A percentile compares a stretch with the other conserved stretches of the same genome.
Evolutionary conservation across 371 early-diverging fungal species (phyloP).

Genomic region (Catenaria anguillulae): DNA sequence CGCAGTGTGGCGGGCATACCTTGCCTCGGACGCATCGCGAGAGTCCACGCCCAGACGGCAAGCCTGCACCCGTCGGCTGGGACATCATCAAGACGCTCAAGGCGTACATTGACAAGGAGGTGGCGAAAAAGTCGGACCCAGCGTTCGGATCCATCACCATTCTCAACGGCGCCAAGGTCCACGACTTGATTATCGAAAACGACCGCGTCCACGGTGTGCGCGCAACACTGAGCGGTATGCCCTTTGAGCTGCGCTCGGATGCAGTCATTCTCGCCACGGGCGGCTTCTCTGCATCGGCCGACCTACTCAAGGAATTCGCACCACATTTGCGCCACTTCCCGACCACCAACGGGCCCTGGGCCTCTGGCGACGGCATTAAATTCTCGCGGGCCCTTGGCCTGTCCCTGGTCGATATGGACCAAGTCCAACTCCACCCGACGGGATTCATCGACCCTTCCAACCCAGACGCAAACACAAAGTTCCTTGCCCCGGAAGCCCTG

Average conservation of each 20-base stretch:
- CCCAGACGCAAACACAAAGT: constrained; percentile 71
- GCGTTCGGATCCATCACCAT: constrained; percentile 15
- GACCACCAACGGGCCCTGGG: constrained; percentile 89
- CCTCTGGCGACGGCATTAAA: constrained; percentile 91
- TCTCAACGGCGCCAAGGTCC: constrained; percentile 17
- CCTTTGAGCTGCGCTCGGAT: constrained; percentile 32
- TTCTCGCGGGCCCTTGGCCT: constrained; percentile 69
- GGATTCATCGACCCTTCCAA: constrained; percentile 84
- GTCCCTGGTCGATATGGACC: constrained; percentile 80
- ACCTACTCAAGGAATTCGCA: constrained; percentile 31
- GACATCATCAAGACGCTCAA: constrained; percentile 37
- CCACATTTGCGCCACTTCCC: constrained; percentile 51
- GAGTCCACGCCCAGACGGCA: constrained; percentile 31
- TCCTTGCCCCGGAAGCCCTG: constrained; percentile 89
- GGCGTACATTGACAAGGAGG: constrained; percentile 9
- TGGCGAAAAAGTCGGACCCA: background rate
- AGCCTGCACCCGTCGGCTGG: constrained; percentile 50
- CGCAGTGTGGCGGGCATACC: constrained; percentile 71
- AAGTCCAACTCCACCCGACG: constrained; percentile 94
- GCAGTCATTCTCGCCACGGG: constrained; percentile 91
- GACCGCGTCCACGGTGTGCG: constrained; percentile 57
- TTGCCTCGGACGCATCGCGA: constrained; percentile 27
- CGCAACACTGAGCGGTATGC: constrained; percentile 38
- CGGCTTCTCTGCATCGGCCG: constrained; percentile 26
- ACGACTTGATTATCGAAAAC: constrained; percentile 33